phyloP scores from a whole-genome alignment of 495 filamentous ascomycete genomes.

The Lepidopterella palustris region DNA sequence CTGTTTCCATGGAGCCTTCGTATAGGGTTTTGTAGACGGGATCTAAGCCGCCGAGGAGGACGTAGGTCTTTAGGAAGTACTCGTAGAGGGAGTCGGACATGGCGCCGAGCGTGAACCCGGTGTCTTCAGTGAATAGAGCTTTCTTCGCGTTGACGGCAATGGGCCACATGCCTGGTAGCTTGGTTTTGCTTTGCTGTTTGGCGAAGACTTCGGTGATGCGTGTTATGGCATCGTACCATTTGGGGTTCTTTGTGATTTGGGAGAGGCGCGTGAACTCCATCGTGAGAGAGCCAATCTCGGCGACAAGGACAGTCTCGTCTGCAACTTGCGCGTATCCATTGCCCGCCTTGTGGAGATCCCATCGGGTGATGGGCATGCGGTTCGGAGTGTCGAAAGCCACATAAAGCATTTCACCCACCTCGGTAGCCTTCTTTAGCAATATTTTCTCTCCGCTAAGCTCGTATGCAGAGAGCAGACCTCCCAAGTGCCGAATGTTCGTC shows the following conservation, averaged over 20 bases:
- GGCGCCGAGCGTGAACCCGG: slow-evolving; percentile 32
- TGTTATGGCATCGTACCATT: slow-evolving; percentile 36
- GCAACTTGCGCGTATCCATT: slow-evolving; percentile 40
- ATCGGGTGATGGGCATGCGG: slow-evolving; percentile 45
- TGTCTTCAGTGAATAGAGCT: slow-evolving; percentile 40
- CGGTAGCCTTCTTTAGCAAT: slow-evolving; percentile 34
- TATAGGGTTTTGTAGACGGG: slow-evolving; percentile 32
- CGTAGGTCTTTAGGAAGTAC: slow-evolving; percentile 45
- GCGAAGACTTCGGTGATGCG: slow-evolving; percentile 33
- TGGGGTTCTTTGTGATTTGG: slow-evolving; percentile 34
- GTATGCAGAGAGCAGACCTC: slow-evolving; percentile 36
- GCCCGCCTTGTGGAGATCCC: slow-evolving; percentile 42
- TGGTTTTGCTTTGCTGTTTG: slow-evolving; percentile 34
- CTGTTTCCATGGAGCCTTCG: slow-evolving; percentile 32
- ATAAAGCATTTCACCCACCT: slow-evolving; percentile 39
- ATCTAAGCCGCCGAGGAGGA: slow-evolving; percentile 37
- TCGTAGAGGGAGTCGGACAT: slow-evolving; percentile 40
- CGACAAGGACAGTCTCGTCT: slow-evolving; percentile 38
- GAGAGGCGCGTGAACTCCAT: slow-evolving; percentile 39
- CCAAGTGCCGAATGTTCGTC: slow-evolving; percentile 39
- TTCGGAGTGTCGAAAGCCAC: slow-evolving; percentile 40
- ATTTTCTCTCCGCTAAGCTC: slow-evolving; percentile 35
- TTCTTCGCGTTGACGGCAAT: slow-evolving; percentile 35
- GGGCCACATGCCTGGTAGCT: slow-evolving; percentile 40
- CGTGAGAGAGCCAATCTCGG: slow-evolving; percentile 37